Base-by-base conservation (phyloP, 2,329 filamentous ascomycete species). In the Lasiodiplodia sp. region DNA sequence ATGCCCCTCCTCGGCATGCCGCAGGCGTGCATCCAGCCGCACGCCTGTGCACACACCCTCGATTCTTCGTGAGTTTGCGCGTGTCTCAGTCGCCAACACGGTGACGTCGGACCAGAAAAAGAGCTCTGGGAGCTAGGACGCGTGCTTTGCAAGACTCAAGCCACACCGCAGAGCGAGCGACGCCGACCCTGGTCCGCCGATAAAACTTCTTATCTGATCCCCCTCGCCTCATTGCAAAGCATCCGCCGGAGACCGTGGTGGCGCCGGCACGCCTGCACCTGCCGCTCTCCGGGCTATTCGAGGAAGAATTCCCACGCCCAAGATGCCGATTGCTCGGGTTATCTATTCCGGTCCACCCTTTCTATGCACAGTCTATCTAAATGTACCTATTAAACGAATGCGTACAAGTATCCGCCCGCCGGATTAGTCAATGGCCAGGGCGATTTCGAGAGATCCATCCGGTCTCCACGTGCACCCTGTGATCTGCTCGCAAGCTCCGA, bases 401-500 rank as follows among this genome's bases (percentile, higher is more conserved):
- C 58, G 58, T 49, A 49, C 44, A 63, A 57, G 58, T 28, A n/a
- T 37, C 25, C 31, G 60, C 47, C 23, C 28, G 44, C 28, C 12
- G 44, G 60, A 64, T 52, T 38, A 52, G 60, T 64, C 60, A 64
- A 64, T 64, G 60, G 60, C 60, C 47, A 52, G 47, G 60, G 60
- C 60, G 60, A 28, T 52, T 51, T 21, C 23, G n/a, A 47, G 60
- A 52, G 60, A 52, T 64, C 60, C 60, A 64, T 64, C 60, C 23
- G 12, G 60, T 64, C 60, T 21, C 60, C 60, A 64, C 60, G 60
- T 64, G 60, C 60, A 49, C 47, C 23, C 18, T 64, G 16, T 66
- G 63, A 66, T 66, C 63, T 56, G 51, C 63, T 56, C 23, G 52
- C 63, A 31, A 65, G 52, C 63, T 56, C 63, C 63, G 63, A 66